phyloP scores from a whole-genome alignment of 306 rosid species.

The Amphicarpaea edgeworthii region DNA sequence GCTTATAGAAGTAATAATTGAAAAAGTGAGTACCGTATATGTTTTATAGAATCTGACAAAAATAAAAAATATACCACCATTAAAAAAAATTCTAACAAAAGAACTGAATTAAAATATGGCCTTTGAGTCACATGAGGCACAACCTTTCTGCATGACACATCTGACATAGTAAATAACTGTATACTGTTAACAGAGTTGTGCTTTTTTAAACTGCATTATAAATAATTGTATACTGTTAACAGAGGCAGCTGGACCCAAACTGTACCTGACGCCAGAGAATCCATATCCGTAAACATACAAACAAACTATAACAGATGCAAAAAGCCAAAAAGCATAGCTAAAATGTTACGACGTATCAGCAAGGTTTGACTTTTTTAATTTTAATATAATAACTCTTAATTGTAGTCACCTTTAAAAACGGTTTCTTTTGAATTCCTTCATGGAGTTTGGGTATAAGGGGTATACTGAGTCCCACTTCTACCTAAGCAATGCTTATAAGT shows the following conservation, averaged over 20 bases:
- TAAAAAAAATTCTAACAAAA: neutral
- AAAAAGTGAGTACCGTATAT: neutral
- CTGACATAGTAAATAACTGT: neutral
- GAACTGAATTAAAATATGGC: neutral
- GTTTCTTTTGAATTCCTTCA: no score
- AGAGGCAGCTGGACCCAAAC: neutral
- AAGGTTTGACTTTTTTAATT: no score
- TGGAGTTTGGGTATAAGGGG: no score
- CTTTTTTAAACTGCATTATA: neutral
- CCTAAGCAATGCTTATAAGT: no score
- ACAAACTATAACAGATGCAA: neutral
- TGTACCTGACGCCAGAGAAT: neutral
- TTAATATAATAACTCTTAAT: no score
- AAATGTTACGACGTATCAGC: no score
- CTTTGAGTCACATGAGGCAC: neutral
- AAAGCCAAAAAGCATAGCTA: neutral
- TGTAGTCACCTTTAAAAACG: no score
- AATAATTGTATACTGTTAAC: neutral
- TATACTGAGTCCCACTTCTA: no score
- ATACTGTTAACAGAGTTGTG: neutral
- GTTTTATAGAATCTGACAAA: neutral
- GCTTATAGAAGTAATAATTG: neutral
- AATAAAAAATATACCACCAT: neutral
- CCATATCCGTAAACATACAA: neutral
- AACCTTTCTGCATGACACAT: neutral